These are phyloP conservation scores for Pestalotiopsis sp. DNA, from an alignment of 2,329 filamentous ascomycete species.

Conservation along the genomic window DNA sequence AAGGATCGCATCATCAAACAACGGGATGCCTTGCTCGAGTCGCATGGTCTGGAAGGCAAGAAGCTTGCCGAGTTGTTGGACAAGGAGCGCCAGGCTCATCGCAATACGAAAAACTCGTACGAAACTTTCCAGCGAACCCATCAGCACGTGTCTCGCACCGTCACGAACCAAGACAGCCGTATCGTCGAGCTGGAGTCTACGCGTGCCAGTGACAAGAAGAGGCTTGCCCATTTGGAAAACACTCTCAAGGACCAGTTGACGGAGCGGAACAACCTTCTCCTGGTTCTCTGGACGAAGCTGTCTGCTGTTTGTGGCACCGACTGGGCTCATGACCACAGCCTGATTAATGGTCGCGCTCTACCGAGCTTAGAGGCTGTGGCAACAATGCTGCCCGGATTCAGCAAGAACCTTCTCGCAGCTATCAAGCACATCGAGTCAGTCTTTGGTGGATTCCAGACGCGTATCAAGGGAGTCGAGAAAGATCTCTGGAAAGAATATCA, in stretches of 20 bases:
- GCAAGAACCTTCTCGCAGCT: constrained; percentile 84
- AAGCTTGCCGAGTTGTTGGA: constrained; percentile 87
- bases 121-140: constrained; percentile 89
- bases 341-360: constrained; percentile 83
- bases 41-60: constrained; percentile 81
- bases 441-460: constrained; percentile 75
- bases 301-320: constrained; percentile 86
- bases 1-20: constrained; percentile 90
- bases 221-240: constrained; percentile 74
- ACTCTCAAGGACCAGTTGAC: constrained; percentile 84
- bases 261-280: constrained; percentile 86
- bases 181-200: constrained; percentile 86
- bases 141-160: constrained; percentile 82
- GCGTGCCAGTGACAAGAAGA: constrained; percentile 76
- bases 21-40: constrained; percentile 86
- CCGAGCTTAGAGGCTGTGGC: constrained; percentile 85
- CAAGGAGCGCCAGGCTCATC: constrained; percentile 83
- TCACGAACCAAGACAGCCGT: constrained; percentile 81
- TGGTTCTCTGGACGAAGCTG: constrained; percentile 88
- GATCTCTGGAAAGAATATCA: constrained; percentile 93
- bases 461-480: constrained; percentile 84
- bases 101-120: constrained; percentile 84
- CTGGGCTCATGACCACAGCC: constrained; percentile 87
- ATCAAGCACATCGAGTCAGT: constrained; percentile 86
- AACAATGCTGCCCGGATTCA: constrained; percentile 84